Conservation (phyloP, 2,329 filamentous ascomycete genomes). For the Thielaviopsis ethacetica region DNA sequence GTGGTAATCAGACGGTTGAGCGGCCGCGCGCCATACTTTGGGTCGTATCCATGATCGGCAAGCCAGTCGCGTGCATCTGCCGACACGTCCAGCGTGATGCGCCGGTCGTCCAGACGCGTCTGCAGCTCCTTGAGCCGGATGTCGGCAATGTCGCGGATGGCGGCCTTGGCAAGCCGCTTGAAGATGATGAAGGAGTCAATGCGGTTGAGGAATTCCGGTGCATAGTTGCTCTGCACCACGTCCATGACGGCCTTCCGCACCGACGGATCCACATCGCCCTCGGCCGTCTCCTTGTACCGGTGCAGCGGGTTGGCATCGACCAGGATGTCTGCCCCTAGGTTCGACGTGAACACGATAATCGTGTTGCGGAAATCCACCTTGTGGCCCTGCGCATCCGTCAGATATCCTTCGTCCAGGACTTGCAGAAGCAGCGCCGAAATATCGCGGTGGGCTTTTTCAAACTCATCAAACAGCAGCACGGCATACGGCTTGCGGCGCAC, state of each 20-base stretch:
- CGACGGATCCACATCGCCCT: constrained; percentile 54
- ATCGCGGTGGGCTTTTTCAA: constrained; percentile 92
- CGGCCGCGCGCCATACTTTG: constrained; percentile 77
- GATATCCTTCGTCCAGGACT: constrained; percentile 87
- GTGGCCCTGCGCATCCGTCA: constrained; percentile 89
- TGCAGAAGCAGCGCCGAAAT: constrained; percentile 85
- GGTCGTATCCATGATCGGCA: constrained; percentile 77
- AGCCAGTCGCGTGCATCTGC: constrained; percentile 69
- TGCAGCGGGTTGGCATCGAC: constrained; percentile 55
- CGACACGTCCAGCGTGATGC: constrained; percentile 60
- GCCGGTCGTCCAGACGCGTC: constrained; percentile 62
- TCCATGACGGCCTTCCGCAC: constrained; percentile 76
- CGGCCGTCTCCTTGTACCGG: constrained; percentile 42
- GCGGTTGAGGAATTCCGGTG: constrained; percentile 90
- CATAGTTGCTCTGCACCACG: constrained; percentile 56
- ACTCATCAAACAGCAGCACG: constrained; percentile 89
- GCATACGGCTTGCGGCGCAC: constrained; percentile 91
- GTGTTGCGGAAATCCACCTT: constrained; percentile 96
- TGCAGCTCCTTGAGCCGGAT: constrained; percentile 80
- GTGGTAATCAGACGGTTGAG: constrained; percentile 81
- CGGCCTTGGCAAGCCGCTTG: constrained; percentile 62
- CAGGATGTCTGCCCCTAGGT: constrained; percentile 82
- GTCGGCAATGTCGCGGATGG: constrained; percentile 82
- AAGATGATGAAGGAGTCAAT: constrained; percentile 97
- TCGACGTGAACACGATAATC: constrained; percentile 90